Evolutionary conservation across 179 eudicot genomes (phyloP).

Genomic region (Silene coronaria): DNA sequence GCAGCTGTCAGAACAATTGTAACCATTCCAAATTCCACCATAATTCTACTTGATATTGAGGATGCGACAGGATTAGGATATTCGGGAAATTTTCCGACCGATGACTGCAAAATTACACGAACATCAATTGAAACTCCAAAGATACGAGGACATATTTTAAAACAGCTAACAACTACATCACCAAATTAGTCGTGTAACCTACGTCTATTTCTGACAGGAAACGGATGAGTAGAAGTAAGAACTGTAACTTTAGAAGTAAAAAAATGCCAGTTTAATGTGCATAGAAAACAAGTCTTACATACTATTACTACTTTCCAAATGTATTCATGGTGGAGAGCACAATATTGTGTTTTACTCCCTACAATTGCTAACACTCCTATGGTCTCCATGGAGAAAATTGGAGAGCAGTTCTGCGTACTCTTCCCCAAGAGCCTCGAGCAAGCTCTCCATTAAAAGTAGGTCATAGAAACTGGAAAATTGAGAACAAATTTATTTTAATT

Average conservation of each 20-base stretch:
- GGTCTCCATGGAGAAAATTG: too few relatives aligned
- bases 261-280: not conserved
- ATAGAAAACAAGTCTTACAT: not conserved
- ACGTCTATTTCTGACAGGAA: not conserved
- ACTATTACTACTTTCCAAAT: not conserved
- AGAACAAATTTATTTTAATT: too few relatives aligned
- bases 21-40: conserved; percentile 77
- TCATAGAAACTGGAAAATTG: not conserved
- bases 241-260: not conserved
- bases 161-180: not conserved
- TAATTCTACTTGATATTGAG: conserved; percentile 75
- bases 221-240: not conserved
- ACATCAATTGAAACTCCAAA: conserved; percentile 1
- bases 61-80: conserved; percentile 82
- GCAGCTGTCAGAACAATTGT: conserved; percentile 69
- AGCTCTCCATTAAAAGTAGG: not conserved
- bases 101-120: conserved; percentile 46
- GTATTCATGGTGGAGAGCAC: not conserved
- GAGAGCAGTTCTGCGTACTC: not conserved
- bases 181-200: not conserved
- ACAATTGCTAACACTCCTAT: not conserved
- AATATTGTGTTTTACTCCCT: not conserved
- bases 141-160: not conserved
- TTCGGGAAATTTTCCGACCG: conserved; percentile 58
- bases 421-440: not conserved